Conservation (phyloP, 805 yeast species). For the Zygosaccharomyces lentus region DNA sequence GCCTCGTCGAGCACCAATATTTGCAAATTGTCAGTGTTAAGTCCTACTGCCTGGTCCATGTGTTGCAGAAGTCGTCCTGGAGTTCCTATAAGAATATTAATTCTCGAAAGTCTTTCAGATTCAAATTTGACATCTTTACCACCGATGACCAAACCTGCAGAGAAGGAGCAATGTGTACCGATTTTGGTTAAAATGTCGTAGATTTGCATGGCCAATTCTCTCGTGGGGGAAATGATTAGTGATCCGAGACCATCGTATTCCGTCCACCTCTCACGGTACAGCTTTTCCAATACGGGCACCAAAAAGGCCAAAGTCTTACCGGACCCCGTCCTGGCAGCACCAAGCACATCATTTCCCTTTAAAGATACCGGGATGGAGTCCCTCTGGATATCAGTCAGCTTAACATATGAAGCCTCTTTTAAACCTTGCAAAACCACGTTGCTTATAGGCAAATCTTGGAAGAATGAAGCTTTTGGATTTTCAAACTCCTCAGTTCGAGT, state of each 20-base stretch:
- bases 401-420: conserved; percentile 69
- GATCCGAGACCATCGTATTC: conserved; percentile 88
- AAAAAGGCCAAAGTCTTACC: conserved; percentile 88
- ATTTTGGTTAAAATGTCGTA: conserved; percentile 82
- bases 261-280: conserved; percentile 68
- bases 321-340: conserved; percentile 80
- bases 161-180: conserved; percentile 68
- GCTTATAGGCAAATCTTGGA: conserved; percentile 76
- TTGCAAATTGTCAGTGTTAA: conserved; percentile 71
- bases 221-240: conserved; percentile 81
- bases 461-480: conserved; percentile 42
- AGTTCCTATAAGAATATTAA: conserved; percentile 83
- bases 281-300: conserved; percentile 70
- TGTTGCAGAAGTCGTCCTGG: conserved; percentile 91
- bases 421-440: conserved; percentile 63
- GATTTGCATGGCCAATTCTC: conserved; percentile 87
- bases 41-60: conserved; percentile 80
- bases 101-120: conserved; percentile 68
- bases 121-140: conserved; percentile 86
- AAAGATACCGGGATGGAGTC: conserved; percentile 71
- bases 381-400: conserved; percentile 82
- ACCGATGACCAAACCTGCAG: conserved; percentile 90
- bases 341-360: conserved; percentile 74
- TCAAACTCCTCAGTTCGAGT: conserved; percentile 53
- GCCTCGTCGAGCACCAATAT: conserved; percentile 86